A percentile compares a stretch with the other conserved stretches of the same genome.
Evolutionary conservation across 2,329 filamentous ascomycete species (phyloP).

Genomic region (Colletotrichum liaoningense): DNA sequence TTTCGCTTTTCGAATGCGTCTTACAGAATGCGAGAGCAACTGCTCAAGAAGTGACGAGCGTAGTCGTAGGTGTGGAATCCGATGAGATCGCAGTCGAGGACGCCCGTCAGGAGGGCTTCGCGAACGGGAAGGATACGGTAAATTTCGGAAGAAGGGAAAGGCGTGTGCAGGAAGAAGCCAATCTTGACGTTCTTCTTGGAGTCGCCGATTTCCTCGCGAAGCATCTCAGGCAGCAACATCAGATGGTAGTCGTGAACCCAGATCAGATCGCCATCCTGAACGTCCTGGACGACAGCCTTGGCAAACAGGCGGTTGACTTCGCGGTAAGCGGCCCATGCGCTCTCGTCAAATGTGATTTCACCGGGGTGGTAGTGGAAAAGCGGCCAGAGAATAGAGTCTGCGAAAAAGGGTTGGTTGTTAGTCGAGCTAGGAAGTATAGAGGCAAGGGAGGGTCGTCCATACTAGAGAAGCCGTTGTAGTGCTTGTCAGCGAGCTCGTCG

Average conservation of each 20-base stretch:
- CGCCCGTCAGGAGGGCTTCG: constrained; percentile 86
- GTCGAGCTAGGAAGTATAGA: constrained; percentile 16
- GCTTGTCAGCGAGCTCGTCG: constrained; percentile 91
- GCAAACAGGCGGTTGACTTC: constrained; percentile 95
- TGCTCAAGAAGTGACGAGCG: constrained; percentile 96
- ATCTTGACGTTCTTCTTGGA: constrained; percentile 94
- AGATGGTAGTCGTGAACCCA: constrained; percentile 99
- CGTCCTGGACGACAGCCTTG: constrained; percentile 85
- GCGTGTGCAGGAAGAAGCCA: constrained; percentile 97
- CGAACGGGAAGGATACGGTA: constrained; percentile 95
- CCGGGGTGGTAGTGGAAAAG: constrained; percentile 99
- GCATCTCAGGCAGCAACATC: constrained; percentile 95
- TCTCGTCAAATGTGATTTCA: constrained; percentile 98
- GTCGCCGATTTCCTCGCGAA: constrained; percentile 87
- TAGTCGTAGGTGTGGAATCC: constrained; percentile 99
- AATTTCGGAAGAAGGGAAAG: constrained; percentile 96
- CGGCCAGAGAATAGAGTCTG: constrained; percentile 97
- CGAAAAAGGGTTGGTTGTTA: not conserved
- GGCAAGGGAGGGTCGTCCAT: constrained; percentile 47
- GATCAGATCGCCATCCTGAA: constrained; percentile 92
- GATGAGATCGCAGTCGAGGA: constrained; percentile 93
- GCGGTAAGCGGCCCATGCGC: constrained; percentile 91
- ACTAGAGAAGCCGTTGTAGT: constrained; percentile 99
- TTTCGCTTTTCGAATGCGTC: constrained; percentile 40
- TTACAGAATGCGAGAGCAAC: constrained; percentile 91